phyloP scores from a whole-genome alignment of 2,329 filamentous ascomycete genomes.

The Conoideocrella luteorostrata region DNA sequence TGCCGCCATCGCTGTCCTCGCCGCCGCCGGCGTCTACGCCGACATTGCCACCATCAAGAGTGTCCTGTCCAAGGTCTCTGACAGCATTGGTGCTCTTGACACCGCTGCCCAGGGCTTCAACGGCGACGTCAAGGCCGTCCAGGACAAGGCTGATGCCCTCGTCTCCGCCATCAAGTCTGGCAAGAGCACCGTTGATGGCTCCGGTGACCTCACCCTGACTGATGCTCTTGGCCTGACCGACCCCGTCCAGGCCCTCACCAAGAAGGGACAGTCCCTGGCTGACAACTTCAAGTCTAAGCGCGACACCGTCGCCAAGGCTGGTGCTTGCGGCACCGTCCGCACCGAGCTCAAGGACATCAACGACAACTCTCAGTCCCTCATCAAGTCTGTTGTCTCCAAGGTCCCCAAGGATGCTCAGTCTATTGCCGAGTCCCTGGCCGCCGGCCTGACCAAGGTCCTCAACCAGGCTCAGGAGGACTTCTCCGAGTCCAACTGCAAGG shows the following conservation, averaged over 20 bases:
- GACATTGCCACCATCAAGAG: conserved; percentile 11
- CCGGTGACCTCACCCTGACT: conserved; percentile 9
- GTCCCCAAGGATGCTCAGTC: conserved; percentile 21
- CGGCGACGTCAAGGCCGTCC: conserved; percentile 14
- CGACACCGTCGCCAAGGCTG: conserved; percentile 20
- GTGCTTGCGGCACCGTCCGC: conserved; percentile 20
- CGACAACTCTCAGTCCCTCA: conserved; percentile 19
- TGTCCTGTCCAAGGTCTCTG: conserved; percentile 9
- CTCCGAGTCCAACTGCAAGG: conserved; percentile 23
- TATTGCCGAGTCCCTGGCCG: conserved; percentile 20
- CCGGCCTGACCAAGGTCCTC: conserved; percentile 18
- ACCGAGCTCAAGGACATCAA: conserved; percentile 18
- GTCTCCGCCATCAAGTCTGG: conserved; percentile 14
- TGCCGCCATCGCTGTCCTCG: conserved; percentile 9
- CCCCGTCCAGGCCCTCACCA: conserved; percentile 18
- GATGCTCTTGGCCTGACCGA: conserved; percentile 13
- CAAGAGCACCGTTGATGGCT: conserved; percentile 11
- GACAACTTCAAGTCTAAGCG: conserved; percentile 20
- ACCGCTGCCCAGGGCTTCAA: conserved; percentile 18
- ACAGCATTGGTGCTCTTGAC: conserved; percentile 15
- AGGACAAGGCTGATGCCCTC: conserved; percentile 16
- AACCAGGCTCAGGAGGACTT: conserved; percentile 18
- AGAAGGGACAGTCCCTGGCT: conserved; percentile 18
- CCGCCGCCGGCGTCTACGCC: conserved; percentile 12
- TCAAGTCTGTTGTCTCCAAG: conserved; percentile 23